These are phyloP conservation scores for Eruca vesicaria DNA, from an alignment of 441 rosid species.

Conservation along the genomic window DNA sequence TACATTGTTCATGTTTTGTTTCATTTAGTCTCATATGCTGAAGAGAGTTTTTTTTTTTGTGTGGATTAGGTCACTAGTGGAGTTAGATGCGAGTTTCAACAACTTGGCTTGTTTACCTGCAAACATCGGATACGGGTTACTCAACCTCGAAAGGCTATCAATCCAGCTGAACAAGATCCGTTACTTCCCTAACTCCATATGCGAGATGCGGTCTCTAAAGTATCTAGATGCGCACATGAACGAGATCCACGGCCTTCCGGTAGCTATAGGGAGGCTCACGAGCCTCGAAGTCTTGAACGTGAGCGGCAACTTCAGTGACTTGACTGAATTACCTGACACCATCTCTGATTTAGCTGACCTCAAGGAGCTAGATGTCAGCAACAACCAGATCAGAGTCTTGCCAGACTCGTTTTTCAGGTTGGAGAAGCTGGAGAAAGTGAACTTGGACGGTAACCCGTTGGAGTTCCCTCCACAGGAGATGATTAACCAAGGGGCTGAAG, in stretches of 20 bases:
- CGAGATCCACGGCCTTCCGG: constrained; percentile 59
- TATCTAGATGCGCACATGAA: constrained; percentile 66
- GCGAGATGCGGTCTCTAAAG: constrained; percentile 54
- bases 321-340: constrained; percentile 53
- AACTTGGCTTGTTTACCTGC: constrained; percentile 47
- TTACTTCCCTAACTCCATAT: constrained; percentile 47
- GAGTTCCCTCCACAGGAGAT: constrained; percentile 49
- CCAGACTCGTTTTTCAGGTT: constrained; percentile 55
- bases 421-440: constrained; percentile 51
- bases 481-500: constrained; percentile 43
- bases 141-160: constrained; percentile 52
- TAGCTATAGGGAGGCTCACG: constrained; percentile 52
- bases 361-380: constrained; percentile 61
- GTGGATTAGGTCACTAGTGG: constrained; percentile 46
- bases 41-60: neutral
- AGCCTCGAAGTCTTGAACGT: constrained; percentile 57
- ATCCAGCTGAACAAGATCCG: constrained; percentile 58
- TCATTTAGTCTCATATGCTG: neutral
- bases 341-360: constrained; percentile 51
- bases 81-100: constrained; percentile 66
- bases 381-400: constrained; percentile 61
- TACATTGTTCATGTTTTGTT: neutral
- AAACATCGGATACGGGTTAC: constrained; percentile 55
- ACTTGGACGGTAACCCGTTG: constrained; percentile 64
- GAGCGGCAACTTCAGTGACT: constrained; percentile 61